Evolutionary conservation across 2,329 filamentous ascomycete species (phyloP).

Genomic region (Fusarium neocosmosporiellum): DNA sequence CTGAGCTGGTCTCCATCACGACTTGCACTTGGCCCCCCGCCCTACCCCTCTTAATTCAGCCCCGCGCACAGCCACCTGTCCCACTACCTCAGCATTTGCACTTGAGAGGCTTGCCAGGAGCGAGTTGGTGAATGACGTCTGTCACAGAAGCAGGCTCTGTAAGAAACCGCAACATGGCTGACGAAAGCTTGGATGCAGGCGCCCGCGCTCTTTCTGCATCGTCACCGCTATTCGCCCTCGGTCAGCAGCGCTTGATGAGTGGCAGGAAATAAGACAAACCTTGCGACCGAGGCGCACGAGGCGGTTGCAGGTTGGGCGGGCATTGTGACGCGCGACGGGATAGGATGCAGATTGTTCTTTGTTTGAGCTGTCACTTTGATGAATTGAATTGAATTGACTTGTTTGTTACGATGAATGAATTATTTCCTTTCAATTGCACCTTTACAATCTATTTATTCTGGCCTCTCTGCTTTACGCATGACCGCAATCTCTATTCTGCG

Average conservation of each 20-base stretch:
- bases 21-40: background rate
- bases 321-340: background rate
- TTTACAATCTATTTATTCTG: background rate
- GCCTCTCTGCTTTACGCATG: background rate
- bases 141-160: slow-evolving; percentile 6
- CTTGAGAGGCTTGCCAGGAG: background rate
- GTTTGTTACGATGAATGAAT: background rate
- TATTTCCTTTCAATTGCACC: background rate
- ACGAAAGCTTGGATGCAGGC: background rate
- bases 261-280: slow-evolving; percentile 1
- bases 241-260: background rate
- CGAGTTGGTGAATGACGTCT: background rate
- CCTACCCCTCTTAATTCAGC: no score
- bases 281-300: slow-evolving; percentile 8
- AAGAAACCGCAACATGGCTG: slow-evolving; percentile 9
- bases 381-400: background rate
- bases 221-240: background rate
- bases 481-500: background rate
- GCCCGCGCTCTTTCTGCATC: background rate
- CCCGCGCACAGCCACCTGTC: background rate
- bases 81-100: background rate
- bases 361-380: background rate
- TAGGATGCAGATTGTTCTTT: background rate
- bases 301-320: slow-evolving; percentile 5
- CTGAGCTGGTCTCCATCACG: background rate